A percentile compares a stretch with the other conserved stretches of the same genome.
Conservation (phyloP, 23 red algal genomes). For the Gracilariopsis chorda region DNA sequence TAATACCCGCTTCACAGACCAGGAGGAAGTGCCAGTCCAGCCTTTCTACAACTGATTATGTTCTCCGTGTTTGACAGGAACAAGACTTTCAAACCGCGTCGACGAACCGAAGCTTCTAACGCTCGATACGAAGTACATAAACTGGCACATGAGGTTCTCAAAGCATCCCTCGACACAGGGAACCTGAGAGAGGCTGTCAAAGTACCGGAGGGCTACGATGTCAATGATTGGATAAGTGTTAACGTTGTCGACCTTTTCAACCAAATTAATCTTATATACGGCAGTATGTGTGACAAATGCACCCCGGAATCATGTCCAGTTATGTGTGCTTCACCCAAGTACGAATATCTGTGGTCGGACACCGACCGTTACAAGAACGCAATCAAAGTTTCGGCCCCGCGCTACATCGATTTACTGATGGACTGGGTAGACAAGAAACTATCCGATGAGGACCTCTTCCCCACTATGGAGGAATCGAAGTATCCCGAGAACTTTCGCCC, state of each 20-base stretch:
- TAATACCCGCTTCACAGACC: too few relatives aligned
- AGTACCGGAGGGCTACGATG: slow-evolving; percentile 87
- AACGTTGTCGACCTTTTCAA: slow-evolving; percentile 97
- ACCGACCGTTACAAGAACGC: slow-evolving; percentile 80
- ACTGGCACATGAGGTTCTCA: slow-evolving; percentile 71
- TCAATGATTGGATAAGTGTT: slow-evolving; percentile 94
- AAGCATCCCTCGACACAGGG: slow-evolving; percentile 62
- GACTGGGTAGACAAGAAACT: slow-evolving; percentile 87
- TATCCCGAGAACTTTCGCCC: slow-evolving; percentile 69
- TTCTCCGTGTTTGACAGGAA: slow-evolving; percentile 91
- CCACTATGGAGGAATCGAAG: slow-evolving; percentile 54
- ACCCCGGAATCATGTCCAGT: slow-evolving; percentile 86
- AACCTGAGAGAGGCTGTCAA: slow-evolving; percentile 84
- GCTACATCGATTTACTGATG: slow-evolving; percentile 91
- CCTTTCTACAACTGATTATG: slow-evolving; percentile 44
- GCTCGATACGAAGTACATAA: slow-evolving; percentile 76
- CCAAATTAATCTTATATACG: slow-evolving; percentile 93
- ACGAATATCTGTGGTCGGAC: slow-evolving; percentile 96
- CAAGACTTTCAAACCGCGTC: slow-evolving; percentile 85
- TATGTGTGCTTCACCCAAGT: slow-evolving; percentile 94
- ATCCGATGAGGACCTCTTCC: slow-evolving; percentile 59
- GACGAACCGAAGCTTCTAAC: slow-evolving; percentile 55
- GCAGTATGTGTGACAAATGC: slow-evolving; percentile 94
- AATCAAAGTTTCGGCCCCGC: slow-evolving; percentile 81
- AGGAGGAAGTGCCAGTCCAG: too few relatives aligned